These are phyloP conservation scores for Zopfia rhizophila DNA, from an alignment of 2,329 filamentous ascomycete species.

Conservation along the genomic window DNA sequence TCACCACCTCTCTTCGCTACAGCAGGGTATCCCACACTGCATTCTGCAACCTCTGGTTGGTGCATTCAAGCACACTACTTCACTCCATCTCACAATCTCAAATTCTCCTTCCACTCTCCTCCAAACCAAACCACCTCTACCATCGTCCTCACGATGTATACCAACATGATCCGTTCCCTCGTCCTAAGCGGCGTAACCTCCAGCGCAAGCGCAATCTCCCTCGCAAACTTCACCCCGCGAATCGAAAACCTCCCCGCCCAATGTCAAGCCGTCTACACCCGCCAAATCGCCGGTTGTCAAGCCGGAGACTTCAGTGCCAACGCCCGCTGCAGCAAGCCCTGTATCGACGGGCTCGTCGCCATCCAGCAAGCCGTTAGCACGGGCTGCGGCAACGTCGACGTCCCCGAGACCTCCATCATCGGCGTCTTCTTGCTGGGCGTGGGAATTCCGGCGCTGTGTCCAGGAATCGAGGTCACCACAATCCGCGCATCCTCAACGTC, in stretches of 20 bases:
- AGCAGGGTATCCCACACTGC: no score
- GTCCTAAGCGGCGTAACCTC: constrained; percentile 31
- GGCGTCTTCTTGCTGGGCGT: constrained; percentile 54
- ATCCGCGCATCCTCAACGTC: constrained; percentile 22
- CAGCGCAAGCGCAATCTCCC: constrained; percentile 50
- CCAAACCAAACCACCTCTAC: constrained; percentile 18
- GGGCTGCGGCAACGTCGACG: constrained; percentile 47
- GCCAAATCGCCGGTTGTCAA: constrained; percentile 53
- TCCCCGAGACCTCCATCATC: constrained; percentile 53
- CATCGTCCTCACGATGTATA: constrained; percentile 33
- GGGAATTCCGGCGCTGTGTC: constrained; percentile 53
- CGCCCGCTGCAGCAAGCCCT: constrained; percentile 46
- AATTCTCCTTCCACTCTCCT: constrained; percentile 11
- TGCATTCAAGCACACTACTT: no score
- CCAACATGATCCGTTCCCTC: constrained; percentile 34
- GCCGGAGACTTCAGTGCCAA: constrained; percentile 50
- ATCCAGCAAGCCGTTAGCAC: constrained; percentile 46
- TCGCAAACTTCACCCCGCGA: constrained; percentile 57
- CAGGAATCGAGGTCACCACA: constrained; percentile 40
- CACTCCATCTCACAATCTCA: constrained; percentile 19
- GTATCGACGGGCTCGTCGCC: constrained; percentile 52
- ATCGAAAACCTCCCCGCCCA: constrained; percentile 50
- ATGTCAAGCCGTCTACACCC: constrained; percentile 55
- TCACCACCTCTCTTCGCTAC: constrained; percentile 13
- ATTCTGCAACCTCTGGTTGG: no score